Evolutionary conservation across 192 early-diverging fungal genomes (phyloP), one percentile per base, ranked within the genome.

Genomic region (Chytriomyces confervae): DNA sequence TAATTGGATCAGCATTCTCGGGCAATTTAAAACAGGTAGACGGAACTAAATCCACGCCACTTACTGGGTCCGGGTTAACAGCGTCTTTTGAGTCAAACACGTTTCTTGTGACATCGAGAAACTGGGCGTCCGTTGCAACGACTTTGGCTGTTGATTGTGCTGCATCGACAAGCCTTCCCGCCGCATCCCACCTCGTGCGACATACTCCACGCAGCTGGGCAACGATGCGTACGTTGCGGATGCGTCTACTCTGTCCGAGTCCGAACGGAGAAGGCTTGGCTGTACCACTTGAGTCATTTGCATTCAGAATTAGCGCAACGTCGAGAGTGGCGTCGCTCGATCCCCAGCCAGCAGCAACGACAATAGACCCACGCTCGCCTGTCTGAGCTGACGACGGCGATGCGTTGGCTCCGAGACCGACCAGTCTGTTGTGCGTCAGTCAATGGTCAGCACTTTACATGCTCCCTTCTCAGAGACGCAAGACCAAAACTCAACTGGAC

Each of bases 161-260:
- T 2, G 53, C 53, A 20, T 57, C 53, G 13, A 20, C 53, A 57
- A 57, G 53, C 16, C 53, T 2, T 57, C 53, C 53, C 16, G 53
- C 20, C 3, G 53, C 53, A 20, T 57, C 53, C 53, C 53, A 57
- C 16, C 53, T 13, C 53, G 53, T 57, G 53, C 53, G 53, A 57
- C 53, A 57, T n/a, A 57, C 53, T 13, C 53, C 53, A 13, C 20
- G 13, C 53, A 57, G 20, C 53, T 20, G 53, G 16, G 53, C 53
- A n/a, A 57, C 53, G 53, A 57, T 57, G 53, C 53, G 53, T n/a
- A 20, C 20, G 53, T 57, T 57, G 53, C 53, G 53, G 36, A 36
- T 36, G 36, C 36, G 36, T 36, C 36, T 36, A 36, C 36, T 36
- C 36, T 36, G 36, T 36, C 36, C 36, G 36, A 36, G 36, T 36